Conservation (phyloP, 2,329 filamentous ascomycete species). For the Pseudogymnoascus sp. region DNA sequence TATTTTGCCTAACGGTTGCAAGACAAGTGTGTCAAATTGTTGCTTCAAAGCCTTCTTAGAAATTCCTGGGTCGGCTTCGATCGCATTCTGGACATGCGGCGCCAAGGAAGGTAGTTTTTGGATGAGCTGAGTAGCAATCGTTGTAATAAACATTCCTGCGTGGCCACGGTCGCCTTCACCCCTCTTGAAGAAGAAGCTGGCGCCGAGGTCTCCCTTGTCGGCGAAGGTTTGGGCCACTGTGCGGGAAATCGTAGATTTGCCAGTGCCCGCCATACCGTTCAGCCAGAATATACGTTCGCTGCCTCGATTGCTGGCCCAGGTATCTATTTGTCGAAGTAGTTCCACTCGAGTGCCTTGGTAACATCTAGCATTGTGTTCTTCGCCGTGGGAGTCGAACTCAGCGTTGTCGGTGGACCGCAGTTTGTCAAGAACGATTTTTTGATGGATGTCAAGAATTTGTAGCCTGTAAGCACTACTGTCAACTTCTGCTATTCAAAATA, state of each 20-base stretch:
- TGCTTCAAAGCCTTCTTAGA: constrained; percentile 17
- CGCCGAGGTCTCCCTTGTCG: constrained; percentile 18
- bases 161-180: constrained; percentile 25
- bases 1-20: constrained; percentile 19
- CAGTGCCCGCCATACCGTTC: constrained; percentile 30
- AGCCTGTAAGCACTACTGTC: neutral
- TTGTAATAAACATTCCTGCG: constrained; percentile 26
- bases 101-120: constrained; percentile 18
- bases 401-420: constrained; percentile 15
- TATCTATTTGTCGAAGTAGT: constrained; percentile 24
- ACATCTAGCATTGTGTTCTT: constrained; percentile 28
- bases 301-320: constrained; percentile 23
- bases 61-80: constrained; percentile 17
- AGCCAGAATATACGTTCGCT: constrained; percentile 30
- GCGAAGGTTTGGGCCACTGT: constrained; percentile 25
- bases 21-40: constrained; percentile 25
- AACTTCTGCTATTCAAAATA: neutral
- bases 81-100: constrained; percentile 13
- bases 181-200: constrained; percentile 30
- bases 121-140: constrained; percentile 22
- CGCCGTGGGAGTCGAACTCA: constrained; percentile 29
- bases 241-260: constrained; percentile 30
- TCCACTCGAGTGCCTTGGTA: constrained; percentile 26
- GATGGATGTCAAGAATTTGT: constrained; percentile 7
- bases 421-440: constrained; percentile 4